Percentiles rank a stretch among this genome's conserved stretches.
Conservation (phyloP, 805 yeast species). For the Yamadazyma olivae region DNA sequence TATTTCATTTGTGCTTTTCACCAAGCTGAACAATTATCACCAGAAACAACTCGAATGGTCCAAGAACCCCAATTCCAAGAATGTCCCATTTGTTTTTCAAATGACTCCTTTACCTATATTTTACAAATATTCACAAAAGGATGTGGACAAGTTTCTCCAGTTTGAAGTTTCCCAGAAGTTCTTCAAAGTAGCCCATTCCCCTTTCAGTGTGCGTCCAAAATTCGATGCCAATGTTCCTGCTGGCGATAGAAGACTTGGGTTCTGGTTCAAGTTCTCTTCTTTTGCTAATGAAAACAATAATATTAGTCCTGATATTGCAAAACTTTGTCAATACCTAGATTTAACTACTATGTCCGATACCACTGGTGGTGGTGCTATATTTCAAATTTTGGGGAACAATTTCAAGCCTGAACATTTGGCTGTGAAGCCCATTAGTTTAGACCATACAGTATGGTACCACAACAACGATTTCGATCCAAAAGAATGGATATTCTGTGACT, state of each 20-base stretch:
- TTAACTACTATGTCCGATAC: neutral
- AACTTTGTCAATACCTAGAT: neutral
- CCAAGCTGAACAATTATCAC: neutral
- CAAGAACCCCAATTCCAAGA: neutral
- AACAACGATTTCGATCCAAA: slow-evolving; percentile 44
- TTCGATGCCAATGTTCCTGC: neutral
- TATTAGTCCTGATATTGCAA: neutral
- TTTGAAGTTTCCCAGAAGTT: neutral
- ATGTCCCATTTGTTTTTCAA: neutral
- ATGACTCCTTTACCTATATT: neutral
- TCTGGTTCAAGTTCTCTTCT: neutral
- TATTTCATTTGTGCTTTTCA: neutral
- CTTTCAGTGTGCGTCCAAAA: neutral
- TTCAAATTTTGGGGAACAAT: neutral
- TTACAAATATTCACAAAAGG: neutral
- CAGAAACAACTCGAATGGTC: neutral
- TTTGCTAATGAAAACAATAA: neutral
- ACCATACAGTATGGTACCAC: slow-evolving; percentile 51
- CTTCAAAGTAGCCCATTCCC: neutral
- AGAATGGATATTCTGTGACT: slow-evolving; percentile 40
- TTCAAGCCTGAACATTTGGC: neutral
- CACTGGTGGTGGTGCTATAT: neutral
- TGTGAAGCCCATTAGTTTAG: neutral
- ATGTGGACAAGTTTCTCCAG: neutral
- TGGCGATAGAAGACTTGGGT: neutral